A percentile compares a stretch with the other conserved stretches of the same genome.
These are phyloP conservation scores for Glycine latifolia DNA, from an alignment of 306 rosid genomes.

Conservation along the genomic window DNA sequence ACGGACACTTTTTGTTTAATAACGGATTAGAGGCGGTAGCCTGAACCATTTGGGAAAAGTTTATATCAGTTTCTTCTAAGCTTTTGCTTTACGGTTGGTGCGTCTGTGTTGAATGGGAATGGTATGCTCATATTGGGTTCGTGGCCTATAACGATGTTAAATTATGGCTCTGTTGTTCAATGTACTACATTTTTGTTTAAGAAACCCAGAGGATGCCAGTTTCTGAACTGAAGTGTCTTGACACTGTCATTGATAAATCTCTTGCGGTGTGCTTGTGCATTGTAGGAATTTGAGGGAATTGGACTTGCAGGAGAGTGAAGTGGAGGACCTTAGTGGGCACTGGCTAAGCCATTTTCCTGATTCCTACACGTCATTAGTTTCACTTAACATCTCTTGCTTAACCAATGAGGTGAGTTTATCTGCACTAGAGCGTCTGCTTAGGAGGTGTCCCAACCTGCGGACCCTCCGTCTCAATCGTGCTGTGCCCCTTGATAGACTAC, in stretches of 20 bases:
- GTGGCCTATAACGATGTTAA: neutral
- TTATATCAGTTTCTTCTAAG: neutral
- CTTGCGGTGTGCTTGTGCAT: conserved; percentile 37
- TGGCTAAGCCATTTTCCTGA: conserved; percentile 96
- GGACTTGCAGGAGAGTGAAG: conserved; percentile 91
- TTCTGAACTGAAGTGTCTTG: conserved; percentile 19
- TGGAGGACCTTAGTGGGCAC: conserved; percentile 89
- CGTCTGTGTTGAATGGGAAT: neutral
- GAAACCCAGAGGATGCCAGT: too few species aligned
- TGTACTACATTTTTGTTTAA: neutral
- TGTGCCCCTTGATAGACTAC: conserved; percentile 75
- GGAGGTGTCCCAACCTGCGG: conserved; percentile 77
- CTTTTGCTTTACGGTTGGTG: neutral
- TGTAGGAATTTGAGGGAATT: conserved; percentile 83
- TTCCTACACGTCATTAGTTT: conserved; percentile 78
- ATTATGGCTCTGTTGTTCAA: conserved; percentile 2
- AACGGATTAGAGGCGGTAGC: neutral
- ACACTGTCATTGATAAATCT: conserved; percentile 13
- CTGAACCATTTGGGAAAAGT: neutral
- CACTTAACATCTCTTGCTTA: conserved; percentile 87
- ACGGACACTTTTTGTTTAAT: neutral
- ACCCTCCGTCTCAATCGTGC: conserved; percentile 85
- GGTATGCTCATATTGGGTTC: neutral
- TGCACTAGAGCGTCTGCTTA: conserved; percentile 84
- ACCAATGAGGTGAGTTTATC: conserved; percentile 74